Base-by-base conservation (phyloP, 257 asterid species). In the Verbena officinalis region DNA sequence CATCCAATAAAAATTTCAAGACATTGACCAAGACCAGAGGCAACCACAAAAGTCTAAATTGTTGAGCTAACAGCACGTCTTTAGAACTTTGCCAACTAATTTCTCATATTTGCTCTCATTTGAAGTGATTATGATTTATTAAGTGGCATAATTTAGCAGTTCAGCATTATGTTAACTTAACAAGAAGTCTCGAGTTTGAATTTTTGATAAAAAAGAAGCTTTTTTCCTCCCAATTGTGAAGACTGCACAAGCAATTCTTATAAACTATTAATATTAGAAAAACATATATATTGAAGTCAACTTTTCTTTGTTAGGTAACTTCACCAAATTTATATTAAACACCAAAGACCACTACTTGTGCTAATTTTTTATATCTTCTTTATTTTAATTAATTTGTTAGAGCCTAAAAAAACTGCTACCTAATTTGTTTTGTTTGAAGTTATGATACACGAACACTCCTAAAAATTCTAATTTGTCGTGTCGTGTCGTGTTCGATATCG, bases 1-100 rank as follows among this genome's bases (percentile, higher is more conserved):
- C n/a, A n/a, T n/a, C n/a, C n/a, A n/a, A n/a, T n/a, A n/a, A n/a
- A n/a, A n/a, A 30, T 30, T 30, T 30, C 36, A 30, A 30, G 7
- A 30, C 36, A 9, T 3, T 38, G 30, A 23, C 30, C 7, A 64
- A 1, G 27, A 31, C 49, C 44, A 51, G 8, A 65, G n/a, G 42
- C 23, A 13, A 44, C 55, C 57, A 30, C 17, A 31, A 21, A 55
- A 67, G 65, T 67, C 72, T 20, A 67, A 45, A 55, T 17, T 52
- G 64, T 44, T 17, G 65, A 30, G 21, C 64, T 19, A 30, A 43
- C 39, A n/a, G n/a, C n/a, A 19, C 64, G 49, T 44, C 55, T 55
- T 12, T 55, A 42, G 43, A 12, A 43, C 64, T n/a, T n/a, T 17
- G 13, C 22, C 17, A 8, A 15, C 44, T 52, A 20, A n/a, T 52